A percentile compares a stretch with the other conserved stretches of the same genome.
These are phyloP conservation scores for Fusarium sp. DNA, from an alignment of 2,329 filamentous ascomycete genomes.

Conservation along the genomic window DNA sequence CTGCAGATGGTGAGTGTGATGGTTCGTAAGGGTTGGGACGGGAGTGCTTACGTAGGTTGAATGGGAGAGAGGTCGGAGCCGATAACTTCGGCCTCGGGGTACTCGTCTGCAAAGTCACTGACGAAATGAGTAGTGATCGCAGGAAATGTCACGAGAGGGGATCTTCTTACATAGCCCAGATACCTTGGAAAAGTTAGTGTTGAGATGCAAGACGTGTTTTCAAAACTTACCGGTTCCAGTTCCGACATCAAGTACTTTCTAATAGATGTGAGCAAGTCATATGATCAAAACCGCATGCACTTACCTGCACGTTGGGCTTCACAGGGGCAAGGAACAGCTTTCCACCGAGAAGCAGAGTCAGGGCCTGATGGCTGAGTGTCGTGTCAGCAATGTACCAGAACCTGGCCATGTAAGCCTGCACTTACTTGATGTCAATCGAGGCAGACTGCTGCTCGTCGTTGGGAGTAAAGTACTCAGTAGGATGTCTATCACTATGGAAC, in stretches of 20 bases:
- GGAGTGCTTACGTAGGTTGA: constrained; percentile 23
- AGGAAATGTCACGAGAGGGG: rapidly evolving
- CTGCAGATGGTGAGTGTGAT: background rate
- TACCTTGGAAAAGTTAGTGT: too few relatives aligned
- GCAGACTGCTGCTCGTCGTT: constrained; percentile 46
- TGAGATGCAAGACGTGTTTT: rapidly evolving
- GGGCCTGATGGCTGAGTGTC: constrained; percentile 37
- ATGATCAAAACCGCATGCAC: background rate
- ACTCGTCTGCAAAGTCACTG: constrained; percentile 43
- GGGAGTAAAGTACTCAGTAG: constrained; percentile 44
- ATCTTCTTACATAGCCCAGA: constrained; percentile 44
- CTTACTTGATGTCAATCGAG: constrained; percentile 46
- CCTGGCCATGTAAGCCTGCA: rapidly evolving
- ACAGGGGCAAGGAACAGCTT: constrained; percentile 42
- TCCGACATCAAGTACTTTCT: constrained; percentile 45
- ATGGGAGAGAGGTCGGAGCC: constrained; percentile 43
- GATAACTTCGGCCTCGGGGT: constrained; percentile 37
- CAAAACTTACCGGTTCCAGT: constrained; percentile 37
- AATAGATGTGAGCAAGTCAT: background rate
- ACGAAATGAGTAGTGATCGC: background rate
- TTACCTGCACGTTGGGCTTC: constrained; percentile 33
- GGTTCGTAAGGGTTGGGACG: rapidly evolving
- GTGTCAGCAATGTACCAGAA: background rate
- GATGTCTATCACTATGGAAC: constrained; percentile 43
- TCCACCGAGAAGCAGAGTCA: constrained; percentile 36